phyloP scores from a whole-genome alignment of 176 grass and related monocot genomes.

The Canna indica region DNA sequence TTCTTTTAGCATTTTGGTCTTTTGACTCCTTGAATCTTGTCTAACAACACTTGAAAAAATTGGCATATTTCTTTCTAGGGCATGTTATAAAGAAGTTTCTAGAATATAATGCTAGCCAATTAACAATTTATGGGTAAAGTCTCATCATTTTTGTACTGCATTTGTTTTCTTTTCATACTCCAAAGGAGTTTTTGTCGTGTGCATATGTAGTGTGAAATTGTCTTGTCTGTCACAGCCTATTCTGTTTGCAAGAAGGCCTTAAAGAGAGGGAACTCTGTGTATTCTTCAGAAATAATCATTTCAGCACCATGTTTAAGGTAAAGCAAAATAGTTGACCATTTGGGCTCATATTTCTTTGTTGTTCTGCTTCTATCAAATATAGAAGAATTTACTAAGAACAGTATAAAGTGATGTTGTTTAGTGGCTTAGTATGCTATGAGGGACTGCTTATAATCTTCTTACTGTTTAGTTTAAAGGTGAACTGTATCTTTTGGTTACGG shows the following conservation, averaged over 20 bases:
- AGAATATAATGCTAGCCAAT: conserved; percentile 67
- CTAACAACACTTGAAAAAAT: not conserved
- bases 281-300: conserved; percentile 99
- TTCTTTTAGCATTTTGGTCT: not conserved
- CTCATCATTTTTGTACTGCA: not conserved
- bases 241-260: conserved; percentile 94
- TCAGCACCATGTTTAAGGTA: conserved; percentile 99
- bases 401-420: not conserved
- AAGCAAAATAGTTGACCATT: not conserved
- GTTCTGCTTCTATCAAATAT: not conserved
- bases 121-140: conserved; percentile 86
- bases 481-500: conserved; percentile 89
- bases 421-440: not conserved
- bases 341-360: not conserved
- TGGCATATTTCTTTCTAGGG: conserved; percentile 55
- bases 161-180: conserved; percentile 10
- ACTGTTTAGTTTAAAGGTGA: conserved; percentile 67
- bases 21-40: conserved; percentile 2
- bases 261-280: conserved; percentile 91
- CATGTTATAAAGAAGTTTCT: conserved; percentile 81
- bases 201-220: not conserved
- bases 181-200: no score
- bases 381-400: not conserved
- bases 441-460: conserved; percentile 5
- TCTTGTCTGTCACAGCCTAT: conserved; percentile 40